phyloP scores from a whole-genome alignment of 2,329 filamentous ascomycete genomes.

The Sphaerulina vaccinii region DNA sequence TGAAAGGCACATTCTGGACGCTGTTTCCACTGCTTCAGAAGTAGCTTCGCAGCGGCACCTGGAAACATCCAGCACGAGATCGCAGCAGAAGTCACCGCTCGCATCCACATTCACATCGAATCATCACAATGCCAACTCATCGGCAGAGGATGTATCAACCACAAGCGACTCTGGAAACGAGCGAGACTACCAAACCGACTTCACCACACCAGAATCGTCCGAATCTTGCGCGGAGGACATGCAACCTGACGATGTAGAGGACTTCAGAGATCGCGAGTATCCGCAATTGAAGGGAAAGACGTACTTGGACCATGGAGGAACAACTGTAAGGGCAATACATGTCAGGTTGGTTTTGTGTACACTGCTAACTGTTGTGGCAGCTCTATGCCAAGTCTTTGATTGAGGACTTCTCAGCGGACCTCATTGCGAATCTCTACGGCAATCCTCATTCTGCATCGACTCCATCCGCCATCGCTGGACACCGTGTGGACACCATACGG shows the following conservation, averaged over 20 bases:
- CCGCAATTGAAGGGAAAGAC: conserved; percentile 48
- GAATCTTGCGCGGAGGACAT: conserved; percentile 35
- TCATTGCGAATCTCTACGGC: conserved; percentile 60
- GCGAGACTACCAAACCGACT: conserved; percentile 38
- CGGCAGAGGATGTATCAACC: conserved; percentile 36
- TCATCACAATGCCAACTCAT: conserved; percentile 25
- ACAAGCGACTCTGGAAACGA: conserved; percentile 37
- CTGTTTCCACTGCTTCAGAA: conserved; percentile 18
- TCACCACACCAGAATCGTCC: conserved; percentile 37
- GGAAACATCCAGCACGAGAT: conserved; percentile 16
- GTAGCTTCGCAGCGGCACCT: conserved; percentile 16
- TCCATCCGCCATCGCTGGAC: conserved; percentile 58
- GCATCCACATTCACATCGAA: conserved; percentile 22
- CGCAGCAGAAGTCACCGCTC: conserved; percentile 19
- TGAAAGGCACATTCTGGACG: conserved; percentile 27
- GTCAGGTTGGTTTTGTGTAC: neutral
- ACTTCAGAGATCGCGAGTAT: conserved; percentile 43
- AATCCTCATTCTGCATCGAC: conserved; percentile 67
- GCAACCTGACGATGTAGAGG: conserved; percentile 40
- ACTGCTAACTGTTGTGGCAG: conserved; percentile 23
- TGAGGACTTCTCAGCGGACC: conserved; percentile 54
- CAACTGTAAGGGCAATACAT: conserved; percentile 35
- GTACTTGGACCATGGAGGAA: conserved; percentile 42
- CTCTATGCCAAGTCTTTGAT: conserved; percentile 61
- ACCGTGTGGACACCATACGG: conserved; percentile 57